phyloP scores from a whole-genome alignment of 2,329 filamentous ascomycete species.

The Juglanconis sp. region DNA sequence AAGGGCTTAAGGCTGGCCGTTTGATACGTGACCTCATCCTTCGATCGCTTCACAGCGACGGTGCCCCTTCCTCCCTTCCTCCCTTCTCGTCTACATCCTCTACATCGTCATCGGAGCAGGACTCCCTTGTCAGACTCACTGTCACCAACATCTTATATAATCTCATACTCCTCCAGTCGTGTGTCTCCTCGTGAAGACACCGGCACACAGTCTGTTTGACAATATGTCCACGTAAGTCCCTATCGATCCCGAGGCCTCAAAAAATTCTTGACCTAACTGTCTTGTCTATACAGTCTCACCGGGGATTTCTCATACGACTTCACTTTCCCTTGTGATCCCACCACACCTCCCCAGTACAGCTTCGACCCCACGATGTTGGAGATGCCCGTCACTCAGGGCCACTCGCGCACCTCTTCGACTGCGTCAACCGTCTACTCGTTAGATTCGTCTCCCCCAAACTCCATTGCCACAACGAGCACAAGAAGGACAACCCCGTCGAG shows the following conservation, averaged over 20 bases:
- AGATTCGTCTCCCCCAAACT: slow-evolving; percentile 64
- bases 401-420: slow-evolving; percentile 63
- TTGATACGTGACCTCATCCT: slow-evolving; percentile 18
- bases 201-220: slow-evolving; percentile 18
- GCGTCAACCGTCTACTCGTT: slow-evolving; percentile 62
- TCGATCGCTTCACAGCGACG: slow-evolving; percentile 13
- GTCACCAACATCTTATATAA: slow-evolving; percentile 12
- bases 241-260: not conserved
- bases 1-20: slow-evolving; percentile 16
- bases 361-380: slow-evolving; percentile 58
- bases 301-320: slow-evolving; percentile 62
- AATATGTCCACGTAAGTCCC: slow-evolving; percentile 43
- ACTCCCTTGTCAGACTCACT: slow-evolving; percentile 15
- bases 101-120: slow-evolving; percentile 15
- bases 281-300: slow-evolving; percentile 49
- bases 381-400: slow-evolving; percentile 49
- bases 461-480: slow-evolving; percentile 53
- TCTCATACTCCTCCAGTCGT: slow-evolving; percentile 11
- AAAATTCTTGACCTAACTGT: slow-evolving; percentile 26
- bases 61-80: not conserved
- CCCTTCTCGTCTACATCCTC: not conserved
- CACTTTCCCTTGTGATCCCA: slow-evolving; percentile 52
- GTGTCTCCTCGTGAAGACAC: slow-evolving; percentile 6
- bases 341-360: slow-evolving; percentile 49
- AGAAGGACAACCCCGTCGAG: slow-evolving; percentile 64